A percentile compares a stretch with the other conserved stretches of the same genome.
Conservation (phyloP, 2,329 filamentous ascomycete genomes). For the Chrysoporthe puriensis region DNA sequence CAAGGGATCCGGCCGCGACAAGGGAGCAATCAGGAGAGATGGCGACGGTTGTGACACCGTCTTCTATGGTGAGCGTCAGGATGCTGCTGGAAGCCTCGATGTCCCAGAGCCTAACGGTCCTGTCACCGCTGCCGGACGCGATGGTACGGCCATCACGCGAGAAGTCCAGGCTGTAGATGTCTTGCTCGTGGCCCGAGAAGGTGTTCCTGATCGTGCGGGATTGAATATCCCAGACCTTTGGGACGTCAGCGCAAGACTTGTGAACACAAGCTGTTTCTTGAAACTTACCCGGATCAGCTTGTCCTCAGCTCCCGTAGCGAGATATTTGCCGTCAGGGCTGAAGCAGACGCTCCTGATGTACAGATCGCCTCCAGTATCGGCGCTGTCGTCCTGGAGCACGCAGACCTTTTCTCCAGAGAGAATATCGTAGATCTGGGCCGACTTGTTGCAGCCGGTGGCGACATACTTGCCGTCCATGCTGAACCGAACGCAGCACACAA, state of each 20-base stretch:
- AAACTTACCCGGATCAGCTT: conserved; percentile 85
- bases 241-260: conserved; percentile 29
- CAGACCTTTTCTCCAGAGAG: conserved; percentile 84
- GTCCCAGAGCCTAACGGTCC: conserved; percentile 95
- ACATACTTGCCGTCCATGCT: conserved; percentile 95
- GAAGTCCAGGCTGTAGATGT: conserved; percentile 97
- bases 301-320: conserved; percentile 96
- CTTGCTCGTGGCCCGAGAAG: conserved; percentile 96
- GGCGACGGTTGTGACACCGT: conserved; percentile 95
- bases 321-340: conserved; percentile 90
- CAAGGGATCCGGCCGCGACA: conserved; percentile 91
- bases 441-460: conserved; percentile 94
- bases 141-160: conserved; percentile 92
- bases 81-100: conserved; percentile 83
- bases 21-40: conserved; percentile 95
- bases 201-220: conserved; percentile 84
- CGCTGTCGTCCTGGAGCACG: conserved; percentile 84
- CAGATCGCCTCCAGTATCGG: conserved; percentile 86
- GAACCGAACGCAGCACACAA: conserved; percentile 97
- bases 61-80: conserved; percentile 87
- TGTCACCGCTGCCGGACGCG: conserved; percentile 91
- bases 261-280: not conserved
- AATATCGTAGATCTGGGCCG: conserved; percentile 99
- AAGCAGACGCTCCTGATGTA: conserved; percentile 99
- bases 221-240: conserved; percentile 90